Percentiles rank a stretch among this genome's conserved stretches.
phyloP scores from a whole-genome alignment of 805 yeast species.

The Yarrowia osloensis region DNA sequence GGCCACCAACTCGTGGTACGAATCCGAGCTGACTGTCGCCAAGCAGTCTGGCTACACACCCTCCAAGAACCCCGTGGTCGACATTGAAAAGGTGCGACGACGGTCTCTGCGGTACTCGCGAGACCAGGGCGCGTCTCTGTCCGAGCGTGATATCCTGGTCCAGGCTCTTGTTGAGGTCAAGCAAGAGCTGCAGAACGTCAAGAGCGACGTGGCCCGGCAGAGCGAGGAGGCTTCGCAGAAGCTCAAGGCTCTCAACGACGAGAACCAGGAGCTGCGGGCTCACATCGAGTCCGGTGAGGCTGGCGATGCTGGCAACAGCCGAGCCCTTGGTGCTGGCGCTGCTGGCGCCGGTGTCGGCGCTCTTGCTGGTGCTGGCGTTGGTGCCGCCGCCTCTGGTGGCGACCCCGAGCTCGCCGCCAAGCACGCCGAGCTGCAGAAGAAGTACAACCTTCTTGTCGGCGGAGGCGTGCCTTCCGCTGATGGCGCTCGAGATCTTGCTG shows the following conservation, averaged over 20 bases:
- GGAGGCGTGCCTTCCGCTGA: not conserved
- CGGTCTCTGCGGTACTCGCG: constrained; percentile 39
- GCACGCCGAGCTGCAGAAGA: constrained; percentile 32
- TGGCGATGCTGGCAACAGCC: not conserved
- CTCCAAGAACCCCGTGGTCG: constrained; percentile 37
- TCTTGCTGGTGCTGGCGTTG: constrained; percentile 20
- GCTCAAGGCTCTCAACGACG: constrained; percentile 35
- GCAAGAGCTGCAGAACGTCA: constrained; percentile 37
- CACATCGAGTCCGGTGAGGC: not conserved
- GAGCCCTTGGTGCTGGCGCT: constrained; percentile 25
- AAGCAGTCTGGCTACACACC: constrained; percentile 39
- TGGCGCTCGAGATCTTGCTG: not conserved
- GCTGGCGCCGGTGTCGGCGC: constrained; percentile 26
- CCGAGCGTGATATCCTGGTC: constrained; percentile 38
- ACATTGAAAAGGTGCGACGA: constrained; percentile 37
- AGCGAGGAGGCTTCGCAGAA: constrained; percentile 38
- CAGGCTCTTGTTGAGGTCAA: constrained; percentile 38
- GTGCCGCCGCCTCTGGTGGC: constrained; percentile 25
- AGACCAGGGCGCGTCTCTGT: constrained; percentile 35
- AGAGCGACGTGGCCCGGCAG: constrained; percentile 35
- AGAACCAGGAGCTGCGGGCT: constrained; percentile 35
- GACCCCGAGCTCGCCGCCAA: constrained; percentile 17
- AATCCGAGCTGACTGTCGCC: constrained; percentile 39
- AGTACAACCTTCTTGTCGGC: constrained; percentile 33
- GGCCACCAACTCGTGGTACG: constrained; percentile 41